Percentiles rank a stretch among this genome's conserved stretches.
phyloP scores from a whole-genome alignment of 345 rosid species.

The Salix udensis region DNA sequence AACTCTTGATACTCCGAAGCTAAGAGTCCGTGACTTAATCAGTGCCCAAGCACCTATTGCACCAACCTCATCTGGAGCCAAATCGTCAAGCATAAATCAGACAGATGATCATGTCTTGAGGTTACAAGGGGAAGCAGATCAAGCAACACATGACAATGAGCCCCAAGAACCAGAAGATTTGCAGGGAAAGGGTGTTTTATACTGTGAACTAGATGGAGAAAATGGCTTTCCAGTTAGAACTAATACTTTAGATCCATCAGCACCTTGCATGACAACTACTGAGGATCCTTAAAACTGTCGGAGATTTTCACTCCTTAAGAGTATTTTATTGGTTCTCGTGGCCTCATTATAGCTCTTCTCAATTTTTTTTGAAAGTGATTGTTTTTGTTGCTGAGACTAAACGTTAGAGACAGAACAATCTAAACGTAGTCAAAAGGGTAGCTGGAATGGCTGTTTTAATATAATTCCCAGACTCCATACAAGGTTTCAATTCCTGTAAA shows the following conservation, averaged over 20 bases:
- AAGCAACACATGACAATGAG: constrained; percentile 19
- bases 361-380: not conserved
- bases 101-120: constrained; percentile 5
- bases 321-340: too few species aligned
- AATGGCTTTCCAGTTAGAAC: constrained; percentile 34
- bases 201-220: constrained; percentile 32
- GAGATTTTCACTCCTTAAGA: not conserved
- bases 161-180: constrained; percentile 29
- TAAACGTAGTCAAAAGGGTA: not conserved
- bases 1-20: constrained; percentile 19
- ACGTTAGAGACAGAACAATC: not conserved
- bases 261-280: not conserved
- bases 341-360: not conserved
- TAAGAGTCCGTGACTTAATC: constrained; percentile 29
- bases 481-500: not conserved
- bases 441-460: not conserved
- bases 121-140: constrained; percentile 17
- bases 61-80: constrained; percentile 18
- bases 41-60: constrained; percentile 11
- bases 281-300: not conserved
- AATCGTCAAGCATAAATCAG: constrained; percentile 9
- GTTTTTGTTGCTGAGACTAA: constrained; percentile 6
- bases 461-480: not conserved
- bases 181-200: constrained; percentile 31
- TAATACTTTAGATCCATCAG: constrained; percentile 4